Base-by-base conservation (phyloP, 768 basidiomycete genomes). In the Kwoniella bestiolae region DNA sequence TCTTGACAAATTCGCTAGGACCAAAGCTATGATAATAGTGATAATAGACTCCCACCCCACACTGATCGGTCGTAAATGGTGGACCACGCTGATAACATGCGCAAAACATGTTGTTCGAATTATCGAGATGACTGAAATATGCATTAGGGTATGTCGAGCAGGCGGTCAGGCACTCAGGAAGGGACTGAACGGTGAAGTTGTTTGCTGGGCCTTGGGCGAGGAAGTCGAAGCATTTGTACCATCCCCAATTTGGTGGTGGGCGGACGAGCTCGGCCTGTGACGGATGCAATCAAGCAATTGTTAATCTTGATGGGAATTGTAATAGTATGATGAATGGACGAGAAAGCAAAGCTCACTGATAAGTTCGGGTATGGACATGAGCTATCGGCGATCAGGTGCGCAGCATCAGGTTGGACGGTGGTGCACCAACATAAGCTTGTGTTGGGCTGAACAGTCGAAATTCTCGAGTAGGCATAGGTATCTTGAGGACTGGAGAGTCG, bases 151-250 rank as follows among this genome's bases (percentile, higher is more conserved):
- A 53, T 18, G 52, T 31, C 8, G 52, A n/a, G 31, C 52, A 53
- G 4, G 31, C 28, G 5, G 31, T 14, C 11, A 53, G 52, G 26
- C 52, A 53, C 34, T 34, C 29, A 1, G 52, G 52, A n/a, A 53
- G 16, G 5, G 52, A 32, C 16, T 29, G 34, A 18, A 53, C 52
- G 28, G 52, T 29, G 31, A 53, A 53, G 18, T 29, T 29, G 52
- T 28, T n/a, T 7, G 31, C 31, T 2, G 52, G 52, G n/a, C 52
- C 52, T 34, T 53, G 52, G 5, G 29, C 8, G 31, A 31, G 29
- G 52, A 53, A 53, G 18, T 53, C 32, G 52, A 53, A 53, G 29
- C 52, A 53, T 18, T 53, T 32, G 52, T 53, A 53, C 52, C 52
- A 53, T 53, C 34, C 52, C 52, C 52, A 53, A 21, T 23, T 34